Percentiles rank a stretch among this genome's conserved stretches.
Evolutionary conservation across 75 land plant species (phyloP).

Genomic region (Chamaecyparis obtusa): DNA sequence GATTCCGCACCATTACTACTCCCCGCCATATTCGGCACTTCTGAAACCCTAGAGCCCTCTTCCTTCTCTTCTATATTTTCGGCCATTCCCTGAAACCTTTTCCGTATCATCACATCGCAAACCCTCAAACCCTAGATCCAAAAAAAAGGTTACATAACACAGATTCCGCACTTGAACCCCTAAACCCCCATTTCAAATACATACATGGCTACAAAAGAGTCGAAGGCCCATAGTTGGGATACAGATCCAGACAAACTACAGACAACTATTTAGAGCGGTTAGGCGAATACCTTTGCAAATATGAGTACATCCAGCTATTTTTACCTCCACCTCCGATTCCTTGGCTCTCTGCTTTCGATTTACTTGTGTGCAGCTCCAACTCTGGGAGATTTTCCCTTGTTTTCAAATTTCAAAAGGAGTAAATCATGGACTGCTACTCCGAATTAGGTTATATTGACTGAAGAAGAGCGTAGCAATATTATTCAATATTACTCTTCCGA

Average conservation of each 20-base stretch:
- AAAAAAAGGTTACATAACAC: not conserved
- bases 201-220: not conserved
- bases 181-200: not conserved
- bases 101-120: conserved; percentile 4
- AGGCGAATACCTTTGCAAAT: not conserved
- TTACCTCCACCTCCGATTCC: too few relatives aligned
- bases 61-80: not conserved
- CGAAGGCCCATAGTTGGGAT: not conserved
- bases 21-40: not conserved
- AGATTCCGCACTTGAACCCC: not conserved
- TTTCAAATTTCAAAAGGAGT: too few relatives aligned
- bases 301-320: not conserved
- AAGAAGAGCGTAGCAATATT: too few relatives aligned
- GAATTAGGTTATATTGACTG: too few relatives aligned
- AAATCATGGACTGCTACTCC: too few relatives aligned
- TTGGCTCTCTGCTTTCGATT: too few relatives aligned
- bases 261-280: not conserved
- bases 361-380: too few relatives aligned
- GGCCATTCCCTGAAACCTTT: conserved; percentile 6
- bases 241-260: not conserved
- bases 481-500: too few relatives aligned
- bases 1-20: not conserved
- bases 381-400: too few relatives aligned
- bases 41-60: not conserved
- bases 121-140: not conserved